Base-by-base conservation (phyloP, 805 yeast genomes). In the Saturnispora gosingensis region DNA sequence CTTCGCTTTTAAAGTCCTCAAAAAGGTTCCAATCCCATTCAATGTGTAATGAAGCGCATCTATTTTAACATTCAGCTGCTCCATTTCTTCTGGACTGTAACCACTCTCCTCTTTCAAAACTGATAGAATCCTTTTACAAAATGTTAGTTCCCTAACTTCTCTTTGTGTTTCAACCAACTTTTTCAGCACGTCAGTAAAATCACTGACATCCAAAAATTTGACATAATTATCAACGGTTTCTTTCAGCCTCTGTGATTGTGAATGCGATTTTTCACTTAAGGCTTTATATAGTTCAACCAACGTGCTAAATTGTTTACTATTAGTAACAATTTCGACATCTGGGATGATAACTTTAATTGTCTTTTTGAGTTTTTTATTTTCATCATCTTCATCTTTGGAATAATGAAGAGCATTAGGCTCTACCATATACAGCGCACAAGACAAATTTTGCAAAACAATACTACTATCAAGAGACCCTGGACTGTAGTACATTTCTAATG, bases 401-500 rank as follows among this genome's bases (percentile, higher is more conserved):
- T 74, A 65, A 46, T 72, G 77, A 43, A 82, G 63, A 49, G 69
- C 67, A 59, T 83, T 82, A 1, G 85, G 85, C 47, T 71, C 70
- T 10, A 70, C 72, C 52, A 70, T 68, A 2, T 78, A 66, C 24
- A 78, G 53, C 2, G 77, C 82, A 68, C 75, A 66, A 0, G 85
- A 78, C 42, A 78, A 70, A 51, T 78, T 71, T 52, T 77, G 75
- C 35, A 82, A 68, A 39, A 82, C 72, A 5, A 76, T 65, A 48
- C 74, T 69, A 20, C 72, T 70, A 4, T 66, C 66, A 48, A 81
- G 61, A 5, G 68, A 46, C 0, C 70, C 69, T 10, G 75, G 71
- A 45, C 76, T 75, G 56, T 77, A 78, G 60, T 84, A 79, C 58
- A 79, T 72, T 61, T 83, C 89, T 49, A 80, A 58, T 0, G 86